phyloP scores from a whole-genome alignment of 2,329 filamentous ascomycete species.

The Ophiostoma quercus region DNA sequence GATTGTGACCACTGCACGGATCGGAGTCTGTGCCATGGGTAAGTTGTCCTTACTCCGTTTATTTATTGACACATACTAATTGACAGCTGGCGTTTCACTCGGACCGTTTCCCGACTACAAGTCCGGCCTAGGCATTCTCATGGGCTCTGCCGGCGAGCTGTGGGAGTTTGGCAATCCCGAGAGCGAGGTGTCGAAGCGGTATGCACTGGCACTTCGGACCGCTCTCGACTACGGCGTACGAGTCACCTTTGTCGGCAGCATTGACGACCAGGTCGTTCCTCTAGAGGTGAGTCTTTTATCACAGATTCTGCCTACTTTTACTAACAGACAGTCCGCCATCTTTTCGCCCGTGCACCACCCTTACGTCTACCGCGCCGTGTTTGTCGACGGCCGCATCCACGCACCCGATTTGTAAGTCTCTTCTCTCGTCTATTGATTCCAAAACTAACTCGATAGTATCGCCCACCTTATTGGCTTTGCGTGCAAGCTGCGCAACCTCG shows the following conservation, averaged over 20 bases:
- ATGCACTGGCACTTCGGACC: conserved; percentile 67
- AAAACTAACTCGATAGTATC: conserved; percentile 45
- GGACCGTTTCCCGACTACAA: conserved; percentile 92
- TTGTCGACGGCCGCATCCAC: conserved; percentile 88
- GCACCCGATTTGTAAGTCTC: conserved; percentile 74
- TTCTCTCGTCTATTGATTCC: not conserved
- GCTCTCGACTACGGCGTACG: conserved; percentile 74
- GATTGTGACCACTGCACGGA: conserved; percentile 67
- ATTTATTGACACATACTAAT: conserved; percentile 21
- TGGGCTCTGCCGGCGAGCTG: conserved; percentile 84
- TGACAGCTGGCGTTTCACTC: conserved; percentile 75
- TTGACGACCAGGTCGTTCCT: conserved; percentile 93
- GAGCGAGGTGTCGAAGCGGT: conserved; percentile 76
- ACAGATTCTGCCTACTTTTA: not conserved
- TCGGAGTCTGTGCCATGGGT: conserved; percentile 79
- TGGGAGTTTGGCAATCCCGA: conserved; percentile 86
- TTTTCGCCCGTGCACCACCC: conserved; percentile 83
- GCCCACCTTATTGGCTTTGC: conserved; percentile 89
- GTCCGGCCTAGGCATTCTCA: conserved; percentile 76
- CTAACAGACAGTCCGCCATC: conserved; percentile 60
- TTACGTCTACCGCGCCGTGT: conserved; percentile 91
- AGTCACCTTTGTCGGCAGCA: conserved; percentile 84
- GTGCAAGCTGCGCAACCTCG: conserved; percentile 88
- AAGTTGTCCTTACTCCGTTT: conserved; percentile 28
- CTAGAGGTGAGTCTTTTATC: conserved; percentile 60